Base-by-base conservation (phyloP, 352 stramenopile species). In the Plasmopara halstedii region DNA sequence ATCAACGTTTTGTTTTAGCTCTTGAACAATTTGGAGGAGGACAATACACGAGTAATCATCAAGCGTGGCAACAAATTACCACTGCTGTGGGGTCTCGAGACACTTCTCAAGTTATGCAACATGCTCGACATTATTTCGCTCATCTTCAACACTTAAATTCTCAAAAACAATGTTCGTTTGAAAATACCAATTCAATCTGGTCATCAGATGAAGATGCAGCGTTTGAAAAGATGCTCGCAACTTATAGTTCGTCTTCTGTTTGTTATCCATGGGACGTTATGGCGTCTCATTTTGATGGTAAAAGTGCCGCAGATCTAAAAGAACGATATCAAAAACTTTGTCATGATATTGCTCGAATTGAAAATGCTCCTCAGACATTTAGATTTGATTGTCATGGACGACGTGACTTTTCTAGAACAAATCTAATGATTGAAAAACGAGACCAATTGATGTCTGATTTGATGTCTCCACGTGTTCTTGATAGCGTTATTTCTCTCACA, bases 311-410 rank as follows among this genome's bases (percentile, higher is more conserved):
- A 1, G 73, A 79, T 15, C 56, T 83, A 4, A 68, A 79, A 8
- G 74, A 85, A 36, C 64, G 80, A 33, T 92, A 83, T 53, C 55
- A 76, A 45, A 83, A 85, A 65, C 76, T 88, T 21, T 84, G 79
- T 43, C 73, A 84, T 38, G 80, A 91, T 44, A 53, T 91, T 6
- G 65, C 70, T n/a, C 58, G 67, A 10, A 88, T 91, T 33, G 76
- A 91, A 43, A 60, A 42, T 13, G 74, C 74, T 0, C 65, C 85
- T 32, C 73, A 85, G 22, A 61, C 86, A 2, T 70, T 59, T 21
- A 87, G 84, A 18, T 62, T 53, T 19, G 41, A 53, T n/a, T 46
- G 56, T 27, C 40, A 63, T 4, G 18, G 51, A 5, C 45, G 46
- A 7, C 52, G 53, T 9, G 29, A 45, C 0, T 18, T 6, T 10